Conservation (phyloP, 139 green algal species). For the Closterium sp. region DNA sequence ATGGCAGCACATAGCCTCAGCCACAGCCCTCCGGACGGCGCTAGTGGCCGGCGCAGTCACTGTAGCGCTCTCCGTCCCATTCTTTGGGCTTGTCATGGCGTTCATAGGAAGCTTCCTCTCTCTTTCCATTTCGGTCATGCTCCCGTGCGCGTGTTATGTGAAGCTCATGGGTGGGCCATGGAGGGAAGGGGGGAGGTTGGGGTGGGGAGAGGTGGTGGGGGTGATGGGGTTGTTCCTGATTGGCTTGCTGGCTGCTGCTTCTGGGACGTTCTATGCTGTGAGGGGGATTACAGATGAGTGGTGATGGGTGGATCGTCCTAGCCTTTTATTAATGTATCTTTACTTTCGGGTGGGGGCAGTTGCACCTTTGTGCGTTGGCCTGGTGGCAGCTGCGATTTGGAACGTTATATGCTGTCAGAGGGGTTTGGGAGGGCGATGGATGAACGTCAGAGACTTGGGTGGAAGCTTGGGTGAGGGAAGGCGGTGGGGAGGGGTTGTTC, state of each 20-base stretch:
- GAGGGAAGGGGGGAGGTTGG: not conserved
- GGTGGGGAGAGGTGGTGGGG: not conserved
- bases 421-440: too few species aligned
- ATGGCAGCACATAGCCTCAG: not conserved
- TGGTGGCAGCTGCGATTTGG: too few species aligned
- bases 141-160: constrained; percentile 41
- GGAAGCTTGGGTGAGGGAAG: too few species aligned
- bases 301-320: not conserved
- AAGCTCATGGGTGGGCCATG: constrained; percentile 7
- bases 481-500: too few species aligned
- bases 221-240: not conserved
- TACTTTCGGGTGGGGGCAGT: too few species aligned
- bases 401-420: too few species aligned
- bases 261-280: not conserved
- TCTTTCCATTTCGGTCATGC: constrained; percentile 38
- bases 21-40: constrained; percentile 24
- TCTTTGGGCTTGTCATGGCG: constrained; percentile 44
- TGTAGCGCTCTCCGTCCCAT: constrained; percentile 29
- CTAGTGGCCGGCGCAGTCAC: constrained; percentile 20
- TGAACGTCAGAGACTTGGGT: too few species aligned
- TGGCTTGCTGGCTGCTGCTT: not conserved
- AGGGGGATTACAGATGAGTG: not conserved
- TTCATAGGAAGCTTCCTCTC: constrained; percentile 48
- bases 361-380: too few species aligned
- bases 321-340: too few species aligned